Evolutionary conservation across 352 stramenopile species (phyloP).

Genomic region (Peronospora belbahrii): DNA sequence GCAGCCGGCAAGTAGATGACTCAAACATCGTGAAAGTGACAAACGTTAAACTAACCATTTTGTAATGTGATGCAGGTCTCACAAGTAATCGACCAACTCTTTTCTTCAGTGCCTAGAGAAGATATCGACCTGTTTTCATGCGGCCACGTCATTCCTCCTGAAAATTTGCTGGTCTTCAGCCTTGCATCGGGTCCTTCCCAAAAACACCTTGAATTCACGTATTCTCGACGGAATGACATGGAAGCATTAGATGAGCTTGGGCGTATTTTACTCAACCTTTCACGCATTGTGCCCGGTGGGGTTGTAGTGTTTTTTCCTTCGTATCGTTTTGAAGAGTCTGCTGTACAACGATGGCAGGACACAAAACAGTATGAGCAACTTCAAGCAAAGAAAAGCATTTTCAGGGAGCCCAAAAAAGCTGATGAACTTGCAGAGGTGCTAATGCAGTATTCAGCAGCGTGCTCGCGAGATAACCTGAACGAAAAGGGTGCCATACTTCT

Average conservation of each 20-base stretch:
- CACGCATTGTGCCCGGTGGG: conserved; percentile 86
- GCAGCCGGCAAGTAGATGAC: conserved; percentile 68
- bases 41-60: conserved; percentile 1
- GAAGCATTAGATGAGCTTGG: conserved; percentile 92
- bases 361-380: conserved; percentile 81
- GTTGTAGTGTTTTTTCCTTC: conserved; percentile 98
- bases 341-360: conserved; percentile 83
- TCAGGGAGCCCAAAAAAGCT: conserved; percentile 90
- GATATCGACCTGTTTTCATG: conserved; percentile 95
- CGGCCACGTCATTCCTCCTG: conserved; percentile 94
- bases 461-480: conserved; percentile 22
- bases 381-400: conserved; percentile 85
- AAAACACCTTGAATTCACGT: conserved; percentile 93
- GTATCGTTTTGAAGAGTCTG: conserved; percentile 92
- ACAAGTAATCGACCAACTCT: conserved; percentile 92
- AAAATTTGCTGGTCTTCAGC: conserved; percentile 86
- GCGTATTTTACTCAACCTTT: conserved; percentile 88
- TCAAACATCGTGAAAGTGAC: neutral
- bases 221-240: conserved; percentile 57
- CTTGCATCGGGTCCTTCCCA: conserved; percentile 74
- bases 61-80: conserved; percentile 44
- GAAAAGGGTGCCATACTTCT: conserved; percentile 83
- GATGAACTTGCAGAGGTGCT: conserved; percentile 90
- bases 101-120: conserved; percentile 62
- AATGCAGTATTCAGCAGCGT: conserved; percentile 71